Percentiles rank a stretch among this genome's conserved stretches.
Conservation (phyloP, 2,329 filamentous ascomycete genomes). For the Rutstroemia sp. region DNA sequence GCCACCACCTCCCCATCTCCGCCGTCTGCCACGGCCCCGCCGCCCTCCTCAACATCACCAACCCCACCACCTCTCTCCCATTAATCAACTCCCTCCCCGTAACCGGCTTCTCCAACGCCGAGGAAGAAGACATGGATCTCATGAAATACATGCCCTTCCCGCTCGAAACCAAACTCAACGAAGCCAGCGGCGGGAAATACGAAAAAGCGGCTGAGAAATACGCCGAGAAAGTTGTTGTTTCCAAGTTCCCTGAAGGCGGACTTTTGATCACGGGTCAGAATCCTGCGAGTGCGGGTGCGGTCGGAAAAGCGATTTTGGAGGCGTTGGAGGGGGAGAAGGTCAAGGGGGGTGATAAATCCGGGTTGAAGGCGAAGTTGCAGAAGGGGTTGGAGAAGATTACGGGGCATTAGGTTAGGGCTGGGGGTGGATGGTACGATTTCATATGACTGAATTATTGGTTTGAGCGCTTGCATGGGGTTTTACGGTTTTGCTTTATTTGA, state of each 20-base stretch:
- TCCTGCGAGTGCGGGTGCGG: slow-evolving; percentile 33
- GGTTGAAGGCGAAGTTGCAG: not conserved
- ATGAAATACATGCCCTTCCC: slow-evolving; percentile 47
- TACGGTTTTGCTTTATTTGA: no score
- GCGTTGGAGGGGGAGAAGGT: not conserved
- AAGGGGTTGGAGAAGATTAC: no score
- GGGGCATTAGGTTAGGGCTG: no score
- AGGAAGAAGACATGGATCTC: slow-evolving; percentile 38
- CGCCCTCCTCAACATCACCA: slow-evolving; percentile 49
- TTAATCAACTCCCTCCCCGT: slow-evolving; percentile 49
- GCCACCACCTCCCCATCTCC: slow-evolving; percentile 52
- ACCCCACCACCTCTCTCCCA: slow-evolving; percentile 40
- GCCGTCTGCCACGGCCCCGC: slow-evolving; percentile 65
- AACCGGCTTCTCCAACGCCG: slow-evolving; percentile 51
- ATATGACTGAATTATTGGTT: no score
- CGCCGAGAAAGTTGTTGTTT: slow-evolving; percentile 31
- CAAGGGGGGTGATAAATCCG: not conserved
- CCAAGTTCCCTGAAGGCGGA: slow-evolving; percentile 15
- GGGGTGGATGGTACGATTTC: no score
- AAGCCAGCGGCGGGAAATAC: slow-evolving; percentile 45
- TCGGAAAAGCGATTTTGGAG: slow-evolving; percentile 34
- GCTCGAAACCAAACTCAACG: slow-evolving; percentile 47
- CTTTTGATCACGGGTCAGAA: slow-evolving; percentile 39
- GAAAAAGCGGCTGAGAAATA: slow-evolving; percentile 45
- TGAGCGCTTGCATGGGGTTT: no score